These are phyloP conservation scores for Acer yangbiense DNA, from an alignment of 345 rosid genomes.

Conservation along the genomic window DNA sequence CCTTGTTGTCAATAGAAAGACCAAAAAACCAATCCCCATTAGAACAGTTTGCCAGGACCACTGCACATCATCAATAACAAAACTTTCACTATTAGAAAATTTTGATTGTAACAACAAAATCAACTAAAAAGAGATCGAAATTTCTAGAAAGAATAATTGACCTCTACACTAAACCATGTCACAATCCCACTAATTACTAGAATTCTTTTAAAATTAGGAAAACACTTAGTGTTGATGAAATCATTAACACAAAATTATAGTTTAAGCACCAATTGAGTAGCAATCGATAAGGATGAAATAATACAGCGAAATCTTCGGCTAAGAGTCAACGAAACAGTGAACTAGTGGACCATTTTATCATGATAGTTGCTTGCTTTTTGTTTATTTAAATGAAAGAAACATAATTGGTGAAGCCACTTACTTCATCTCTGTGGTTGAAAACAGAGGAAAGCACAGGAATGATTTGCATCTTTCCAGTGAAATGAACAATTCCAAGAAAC, in stretches of 20 bases:
- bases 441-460: slow-evolving; percentile 75
- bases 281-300: too few species aligned
- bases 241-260: neutral
- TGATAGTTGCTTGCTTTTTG: neutral
- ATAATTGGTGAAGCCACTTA: slow-evolving; percentile 25
- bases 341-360: slow-evolving; percentile 7
- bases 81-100: neutral
- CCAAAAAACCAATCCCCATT: slow-evolving; percentile 71
- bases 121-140: too few species aligned
- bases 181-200: neutral
- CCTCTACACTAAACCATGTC: neutral
- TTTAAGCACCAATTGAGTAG: neutral
- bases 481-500: slow-evolving; percentile 92
- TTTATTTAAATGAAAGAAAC: neutral
- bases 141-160: neutral
- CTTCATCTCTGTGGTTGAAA: slow-evolving; percentile 63
- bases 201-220: neutral
- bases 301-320: too few species aligned
- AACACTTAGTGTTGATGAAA: neutral
- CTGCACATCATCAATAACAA: slow-evolving; percentile 44
- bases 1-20: slow-evolving; percentile 71
- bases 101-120: neutral
- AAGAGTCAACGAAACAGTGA: neutral
- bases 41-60: slow-evolving; percentile 93
- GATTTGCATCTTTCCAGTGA: slow-evolving; percentile 85